A percentile compares a stretch with the other conserved stretches of the same genome.
Evolutionary conservation across 1,284 basidiomycete species (phyloP).

Genomic region (Ustilago hordei): DNA sequence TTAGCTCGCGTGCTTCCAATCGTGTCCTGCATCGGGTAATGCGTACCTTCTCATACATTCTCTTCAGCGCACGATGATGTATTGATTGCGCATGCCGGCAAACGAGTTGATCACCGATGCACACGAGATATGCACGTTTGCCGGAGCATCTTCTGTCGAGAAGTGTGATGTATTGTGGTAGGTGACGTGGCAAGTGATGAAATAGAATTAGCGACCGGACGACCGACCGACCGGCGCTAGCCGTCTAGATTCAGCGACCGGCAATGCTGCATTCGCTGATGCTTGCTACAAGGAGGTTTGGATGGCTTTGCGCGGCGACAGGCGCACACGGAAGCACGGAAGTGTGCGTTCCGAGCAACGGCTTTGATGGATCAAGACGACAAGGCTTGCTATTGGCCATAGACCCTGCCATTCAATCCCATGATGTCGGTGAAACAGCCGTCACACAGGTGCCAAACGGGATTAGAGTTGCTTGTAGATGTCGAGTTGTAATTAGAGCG

Average conservation of each 20-base stretch:
- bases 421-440: neutral
- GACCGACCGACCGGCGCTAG: too few relatives aligned
- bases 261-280: neutral
- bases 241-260: neutral
- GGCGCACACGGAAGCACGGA: neutral
- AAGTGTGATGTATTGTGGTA: neutral
- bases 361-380: neutral
- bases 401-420: neutral
- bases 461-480: neutral
- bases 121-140: neutral
- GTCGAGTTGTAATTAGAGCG: constrained; percentile 1
- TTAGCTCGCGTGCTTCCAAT: neutral
- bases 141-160: neutral
- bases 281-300: neutral
- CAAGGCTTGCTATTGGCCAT: neutral
- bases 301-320: neutral
- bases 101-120: neutral
- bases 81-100: neutral
- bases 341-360: neutral
- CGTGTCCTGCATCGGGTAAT: neutral
- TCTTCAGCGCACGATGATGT: neutral
- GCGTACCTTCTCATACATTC: neutral
- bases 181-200: neutral
- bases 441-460: neutral
- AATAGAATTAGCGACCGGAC: too few relatives aligned